Percentiles rank a stretch among this genome's conserved stretches.
These are phyloP conservation scores for Penicillium taxi DNA, from an alignment of 495 filamentous ascomycete genomes.

Conservation along the genomic window DNA sequence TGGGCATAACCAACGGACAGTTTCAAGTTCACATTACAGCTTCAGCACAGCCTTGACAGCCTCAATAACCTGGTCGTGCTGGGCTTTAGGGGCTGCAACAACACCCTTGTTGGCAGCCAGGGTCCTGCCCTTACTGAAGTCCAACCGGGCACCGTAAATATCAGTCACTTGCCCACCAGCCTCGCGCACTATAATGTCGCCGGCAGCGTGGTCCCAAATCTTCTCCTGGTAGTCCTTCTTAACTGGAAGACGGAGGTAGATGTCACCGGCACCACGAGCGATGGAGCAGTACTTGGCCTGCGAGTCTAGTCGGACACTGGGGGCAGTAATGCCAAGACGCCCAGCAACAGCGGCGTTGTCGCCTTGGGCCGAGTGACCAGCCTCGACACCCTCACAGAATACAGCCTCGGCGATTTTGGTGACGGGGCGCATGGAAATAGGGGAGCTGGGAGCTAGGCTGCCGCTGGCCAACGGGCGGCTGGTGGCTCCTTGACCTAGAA, in stretches of 20 bases:
- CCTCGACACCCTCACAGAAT: conserved; percentile 94
- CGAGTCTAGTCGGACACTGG: conserved; percentile 87
- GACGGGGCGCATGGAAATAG: conserved; percentile 70
- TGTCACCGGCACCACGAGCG: conserved; percentile 88
- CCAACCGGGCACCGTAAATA: conserved; percentile 65
- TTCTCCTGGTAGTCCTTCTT: conserved; percentile 90
- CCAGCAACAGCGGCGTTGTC: conserved; percentile 79
- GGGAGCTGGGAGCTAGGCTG: conserved; percentile 48
- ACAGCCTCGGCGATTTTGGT: conserved; percentile 67
- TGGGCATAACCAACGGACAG: too few species aligned
- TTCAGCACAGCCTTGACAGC: conserved; percentile 75
- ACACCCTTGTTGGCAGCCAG: conserved; percentile 86
- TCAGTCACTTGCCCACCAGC: conserved; percentile 90
- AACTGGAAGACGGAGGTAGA: conserved; percentile 83
- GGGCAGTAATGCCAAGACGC: conserved; percentile 74
- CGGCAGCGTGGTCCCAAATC: conserved; percentile 99
- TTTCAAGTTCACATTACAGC: conserved; percentile 34
- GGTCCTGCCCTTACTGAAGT: conserved; percentile 82
- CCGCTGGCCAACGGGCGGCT: conserved; percentile 61
- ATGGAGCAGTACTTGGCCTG: conserved; percentile 97
- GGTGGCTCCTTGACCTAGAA: conserved; percentile 65
- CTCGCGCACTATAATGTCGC: conserved; percentile 87
- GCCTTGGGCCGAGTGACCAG: conserved; percentile 78
- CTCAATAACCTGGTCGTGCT: conserved; percentile 69
- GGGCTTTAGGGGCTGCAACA: conserved; percentile 69